phyloP scores from a whole-genome alignment of 2,329 filamentous ascomycete genomes.

The Pseudohalonectria lignicola region DNA sequence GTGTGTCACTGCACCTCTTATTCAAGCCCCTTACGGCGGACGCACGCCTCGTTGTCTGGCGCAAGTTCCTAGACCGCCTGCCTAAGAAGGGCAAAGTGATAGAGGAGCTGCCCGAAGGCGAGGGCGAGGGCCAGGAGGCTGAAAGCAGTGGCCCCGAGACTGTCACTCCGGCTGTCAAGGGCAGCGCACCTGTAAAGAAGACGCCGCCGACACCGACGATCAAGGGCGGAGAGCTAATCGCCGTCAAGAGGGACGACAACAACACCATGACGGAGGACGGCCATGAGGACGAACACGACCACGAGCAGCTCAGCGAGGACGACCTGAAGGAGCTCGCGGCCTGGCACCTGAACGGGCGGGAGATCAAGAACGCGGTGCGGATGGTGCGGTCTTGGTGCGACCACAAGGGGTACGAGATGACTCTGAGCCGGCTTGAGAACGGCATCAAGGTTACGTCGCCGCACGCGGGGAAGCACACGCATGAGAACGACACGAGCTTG shows the following conservation, averaged over 20 bases:
- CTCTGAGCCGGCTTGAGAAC: constrained; percentile 28
- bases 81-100: not conserved
- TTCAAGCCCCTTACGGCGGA: constrained; percentile 26
- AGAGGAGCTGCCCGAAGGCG: not conserved
- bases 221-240: no score
- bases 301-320: constrained; percentile 14
- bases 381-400: constrained; percentile 33
- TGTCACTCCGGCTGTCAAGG: constrained; percentile 7
- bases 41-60: constrained; percentile 29
- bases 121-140: not conserved
- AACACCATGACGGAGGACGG: constrained; percentile 2
- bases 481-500: constrained; percentile 7
- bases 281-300: constrained; percentile 2
- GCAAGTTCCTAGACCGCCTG: constrained; percentile 27
- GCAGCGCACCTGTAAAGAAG: no score
- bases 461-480: constrained; percentile 21
- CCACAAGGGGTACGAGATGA: constrained; percentile 29
- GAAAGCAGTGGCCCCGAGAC: not conserved
- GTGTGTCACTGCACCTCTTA: constrained; percentile 33
- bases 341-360: constrained; percentile 31
- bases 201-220: no score
- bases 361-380: constrained; percentile 36
- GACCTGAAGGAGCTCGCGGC: constrained; percentile 25
- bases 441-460: constrained; percentile 34
- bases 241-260: constrained; percentile 6